Conservation (phyloP, 2,329 filamentous ascomycete genomes). For the Aureobasidium subglaciale region DNA sequence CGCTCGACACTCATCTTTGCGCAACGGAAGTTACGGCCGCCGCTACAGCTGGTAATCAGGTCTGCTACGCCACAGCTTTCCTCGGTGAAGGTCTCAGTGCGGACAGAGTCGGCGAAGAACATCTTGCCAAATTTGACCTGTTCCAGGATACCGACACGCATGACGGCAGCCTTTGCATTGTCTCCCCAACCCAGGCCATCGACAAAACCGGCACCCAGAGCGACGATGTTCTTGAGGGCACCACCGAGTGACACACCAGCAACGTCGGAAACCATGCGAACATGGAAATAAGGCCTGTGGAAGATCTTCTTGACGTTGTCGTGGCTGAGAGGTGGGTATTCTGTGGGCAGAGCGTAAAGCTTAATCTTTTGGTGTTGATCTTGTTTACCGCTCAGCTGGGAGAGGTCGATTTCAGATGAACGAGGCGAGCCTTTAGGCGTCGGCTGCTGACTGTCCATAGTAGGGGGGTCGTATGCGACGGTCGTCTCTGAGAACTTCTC, state of each 20-base stretch:
- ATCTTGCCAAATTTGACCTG: conserved; percentile 93
- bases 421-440: conserved; percentile 50
- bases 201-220: conserved; percentile 88
- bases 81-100: conserved; percentile 86
- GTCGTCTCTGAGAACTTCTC: conserved; percentile 98
- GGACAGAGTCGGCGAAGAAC: conserved; percentile 80
- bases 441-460: conserved; percentile 73
- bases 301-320: conserved; percentile 77
- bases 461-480: conserved; percentile 88
- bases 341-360: conserved; percentile 66
- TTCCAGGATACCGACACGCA: conserved; percentile 91
- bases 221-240: conserved; percentile 94
- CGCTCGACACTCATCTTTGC: conserved; percentile 80
- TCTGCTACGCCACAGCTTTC: conserved; percentile 93
- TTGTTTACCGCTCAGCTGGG: conserved; percentile 31
- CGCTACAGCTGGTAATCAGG: conserved; percentile 86
- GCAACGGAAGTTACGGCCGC: conserved; percentile 89
- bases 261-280: conserved; percentile 89
- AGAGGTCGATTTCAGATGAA: conserved; percentile 37
- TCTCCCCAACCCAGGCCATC: conserved; percentile 95
- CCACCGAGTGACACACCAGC: conserved; percentile 91
- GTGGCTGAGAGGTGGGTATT: conserved; percentile 84
- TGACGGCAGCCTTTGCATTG: conserved; percentile 97
- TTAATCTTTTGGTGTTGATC: conserved; percentile 59
- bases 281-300: conserved; percentile 95